phyloP scores from a whole-genome alignment of 2,329 filamentous ascomycete genomes.

The Metarhizium album region DNA sequence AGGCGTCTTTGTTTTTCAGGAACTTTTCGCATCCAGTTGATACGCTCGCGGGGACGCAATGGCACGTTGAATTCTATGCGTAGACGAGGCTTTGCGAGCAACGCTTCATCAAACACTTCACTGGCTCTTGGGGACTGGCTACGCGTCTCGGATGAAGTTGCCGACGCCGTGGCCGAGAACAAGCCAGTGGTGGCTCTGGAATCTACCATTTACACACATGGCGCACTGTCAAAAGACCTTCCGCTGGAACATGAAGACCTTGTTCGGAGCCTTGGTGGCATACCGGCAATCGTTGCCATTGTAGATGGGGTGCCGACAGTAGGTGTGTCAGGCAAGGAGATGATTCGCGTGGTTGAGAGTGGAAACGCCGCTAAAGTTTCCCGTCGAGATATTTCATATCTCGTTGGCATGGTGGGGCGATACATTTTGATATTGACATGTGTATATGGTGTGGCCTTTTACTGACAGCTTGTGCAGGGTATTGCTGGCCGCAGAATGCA shows the following conservation, averaged over 20 bases:
- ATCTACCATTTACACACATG: conserved; percentile 95
- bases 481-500: conserved; percentile 58
- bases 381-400: conserved; percentile 72
- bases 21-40: neutral
- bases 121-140: conserved; percentile 33
- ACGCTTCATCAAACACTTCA: conserved; percentile 16
- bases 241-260: conserved; percentile 75
- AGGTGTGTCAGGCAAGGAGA: conserved; percentile 61
- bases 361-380: conserved; percentile 73
- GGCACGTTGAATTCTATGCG: neutral
- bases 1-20: neutral
- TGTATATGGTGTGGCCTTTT: neutral
- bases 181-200: conserved; percentile 87
- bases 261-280: conserved; percentile 67
- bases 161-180: conserved; percentile 60
- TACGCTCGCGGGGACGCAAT: neutral
- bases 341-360: conserved; percentile 58
- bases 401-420: conserved; percentile 60
- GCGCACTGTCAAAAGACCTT: conserved; percentile 61
- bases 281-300: conserved; percentile 87
- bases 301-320: conserved; percentile 74
- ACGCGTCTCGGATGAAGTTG: conserved; percentile 70
- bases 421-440: conserved; percentile 4
- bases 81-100: neutral
- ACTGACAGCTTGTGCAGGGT: conserved; percentile 32